Base-by-base conservation (phyloP, 176 grass and related monocot species). In the Aegilops longissima region DNA sequence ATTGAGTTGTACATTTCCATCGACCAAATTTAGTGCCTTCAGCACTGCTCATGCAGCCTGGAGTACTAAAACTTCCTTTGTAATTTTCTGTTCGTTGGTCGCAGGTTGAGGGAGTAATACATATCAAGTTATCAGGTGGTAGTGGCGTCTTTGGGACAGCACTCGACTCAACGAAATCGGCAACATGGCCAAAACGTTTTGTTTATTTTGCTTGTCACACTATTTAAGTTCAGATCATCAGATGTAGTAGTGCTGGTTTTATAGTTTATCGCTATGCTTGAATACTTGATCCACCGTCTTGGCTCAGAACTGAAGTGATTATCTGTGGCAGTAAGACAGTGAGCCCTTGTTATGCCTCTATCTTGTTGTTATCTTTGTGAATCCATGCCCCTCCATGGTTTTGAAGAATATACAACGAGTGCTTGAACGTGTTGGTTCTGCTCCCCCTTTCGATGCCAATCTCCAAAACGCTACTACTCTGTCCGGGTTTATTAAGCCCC, bases 91-190 rank as follows among this genome's bases (percentile, higher is more conserved):
- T 42, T 72, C 4, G 5, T 42, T 72, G 18, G 23, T 75, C 13
- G 72, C 21, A 47, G n/a, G 21, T 73, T 25, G n/a, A 12, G 12
- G 23, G 8, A 74, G 5, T 47, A 73, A 24, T 42, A 24, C 10
- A 25, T 70, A 73, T 70, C 33, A n/a, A 74, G 13, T 73, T 73
- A 73, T 73, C 70, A 73, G 38, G 38, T 74, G 71, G 39, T 12
- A 49, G 49, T 47, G 12, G 71, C 39, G 40, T 74, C 71, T 74
- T 74, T 6, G 14, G 12, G 71, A 49, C 16, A 42, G 4, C 70
- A 29, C n/a, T 24, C 2, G 11, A 12, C n/a, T 2, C n/a, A 73
- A 12, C 66, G 2, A 33, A 69, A 69, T 35, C 66, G 33, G 18
- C 67, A 70, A 75, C 72, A 74, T 75, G 40, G 40, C 23, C 14